Evolutionary conservation across 2,329 filamentous ascomycete species (phyloP), one percentile per base, ranked within the genome.

Genomic region (Penicillium polonicum): DNA sequence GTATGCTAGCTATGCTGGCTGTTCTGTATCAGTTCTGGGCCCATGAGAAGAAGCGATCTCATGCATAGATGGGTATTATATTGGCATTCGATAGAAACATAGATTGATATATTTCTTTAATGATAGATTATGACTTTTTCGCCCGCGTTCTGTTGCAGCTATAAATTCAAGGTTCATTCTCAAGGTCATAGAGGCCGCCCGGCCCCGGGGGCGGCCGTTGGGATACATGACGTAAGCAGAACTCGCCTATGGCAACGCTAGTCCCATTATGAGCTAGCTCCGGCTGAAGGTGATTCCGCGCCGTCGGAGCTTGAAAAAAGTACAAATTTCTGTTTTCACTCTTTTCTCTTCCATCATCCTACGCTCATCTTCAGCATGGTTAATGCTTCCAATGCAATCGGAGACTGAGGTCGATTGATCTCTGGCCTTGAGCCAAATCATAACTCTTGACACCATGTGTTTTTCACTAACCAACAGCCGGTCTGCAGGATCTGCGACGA

Each of bases 261-360:
- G 60, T n/a, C 60, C 49, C 9, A 5, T 60, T 55, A 6, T 6
- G 36, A 60, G 29, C 52, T 66, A 63, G 60, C 9, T 52, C 67
- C 68, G 72, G 71, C 61, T 62, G 67, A 66, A 62, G 54, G 57
- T 70, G 65, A 57, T 62, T 69, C 67, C 70, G 66, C 43, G 55
- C 54, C 55, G 60, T 58, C 29, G 44, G 57, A 69, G 67, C 68
- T 72, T 68, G 65, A 73, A 74, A 74, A 72, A 69, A 53, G 63
- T 65, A 62, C 55, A 57, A 61, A 64, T 60, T 66, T 67, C 65
- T 64, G 50, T 55, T 63, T 60, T 42, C 60, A 33, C 59, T 55
- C 58, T 64, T 64, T 55, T 57, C 58, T 59, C 61, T 61, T 56
- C 52, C 57, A 53, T 36, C 43, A 57, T 60, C 63, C 63, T 60